These are phyloP conservation scores for Diutina sp. DNA, from an alignment of 1,139 yeast genomes.

Conservation along the genomic window DNA sequence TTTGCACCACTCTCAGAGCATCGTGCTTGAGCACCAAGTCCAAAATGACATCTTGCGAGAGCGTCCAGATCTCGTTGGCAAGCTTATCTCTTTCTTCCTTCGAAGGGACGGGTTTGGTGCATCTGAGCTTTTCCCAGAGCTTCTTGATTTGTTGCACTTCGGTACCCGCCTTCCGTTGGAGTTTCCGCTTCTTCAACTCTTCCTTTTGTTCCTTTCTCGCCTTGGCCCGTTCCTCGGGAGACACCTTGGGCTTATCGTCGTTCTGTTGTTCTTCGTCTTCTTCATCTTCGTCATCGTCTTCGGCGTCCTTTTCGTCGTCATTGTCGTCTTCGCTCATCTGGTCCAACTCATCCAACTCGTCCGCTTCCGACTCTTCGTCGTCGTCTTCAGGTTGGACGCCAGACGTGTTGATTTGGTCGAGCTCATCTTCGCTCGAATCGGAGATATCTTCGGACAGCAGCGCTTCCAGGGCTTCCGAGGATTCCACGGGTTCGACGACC, in stretches of 20 bases:
- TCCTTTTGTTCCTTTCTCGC: constrained; percentile 40
- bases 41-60: constrained; percentile 61
- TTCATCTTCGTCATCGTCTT: constrained; percentile 5
- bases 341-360: constrained; percentile 7
- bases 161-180: constrained; percentile 73
- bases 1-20: constrained; percentile 92
- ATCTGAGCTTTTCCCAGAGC: constrained; percentile 87
- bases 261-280: constrained; percentile 7
- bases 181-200: constrained; percentile 67
- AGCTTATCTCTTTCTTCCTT: constrained; percentile 67
- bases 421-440: constrained; percentile 8
- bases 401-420: constrained; percentile 10
- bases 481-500: background rate
- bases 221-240: background rate
- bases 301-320: constrained; percentile 2
- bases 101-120: constrained; percentile 72
- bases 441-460: background rate
- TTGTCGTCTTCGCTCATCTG: constrained; percentile 6
- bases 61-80: constrained; percentile 76
- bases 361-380: constrained; percentile 10
- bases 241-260: constrained; percentile 34
- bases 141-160: constrained; percentile 78
- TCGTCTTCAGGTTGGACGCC: constrained; percentile 9
- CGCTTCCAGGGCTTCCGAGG: background rate
- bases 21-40: constrained; percentile 92